Base-by-base conservation (phyloP, 1,139 yeast species). In the Diutina scorzettiae region DNA sequence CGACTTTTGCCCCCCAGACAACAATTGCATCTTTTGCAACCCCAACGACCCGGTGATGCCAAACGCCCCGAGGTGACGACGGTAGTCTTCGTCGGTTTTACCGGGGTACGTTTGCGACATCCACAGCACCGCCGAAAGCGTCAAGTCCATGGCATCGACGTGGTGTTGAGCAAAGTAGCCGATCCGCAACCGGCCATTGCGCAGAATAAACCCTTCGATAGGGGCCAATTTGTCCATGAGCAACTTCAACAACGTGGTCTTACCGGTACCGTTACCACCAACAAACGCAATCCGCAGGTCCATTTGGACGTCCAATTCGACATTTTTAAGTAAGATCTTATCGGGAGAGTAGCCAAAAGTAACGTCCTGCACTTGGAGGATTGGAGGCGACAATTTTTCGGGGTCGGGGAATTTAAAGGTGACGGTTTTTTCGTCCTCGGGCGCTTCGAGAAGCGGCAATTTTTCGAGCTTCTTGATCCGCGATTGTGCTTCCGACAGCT, bases 121-220 rank as follows among this genome's bases (percentile, higher is more conserved):
- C 96, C 97, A 91, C 44, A 82, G 80, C 7, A 91, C 96, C 0
- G 98, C 96, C 45, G 87, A 82, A 42, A 78, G 65, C n/a, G 63
- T 69, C 52, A 89, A 66, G 56, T 91, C 98, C 96, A 91, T 85
- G n/a, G 91, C 82, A 56, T 91, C 99, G 50, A 91, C 95, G 56
- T 91, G 98, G 59, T 91, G 98, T 66, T 91, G 99, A n/a, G 99
- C 97, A 66, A 91, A 91, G 62, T 93, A 93, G 17, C 96, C 98
- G 42, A 91, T 82, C 63, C 98, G 76, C 51, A 91, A 67, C 53
- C 97, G 74, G 34, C 94, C 83, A 55, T 91, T 89, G 49, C 78
- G 75, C 25, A 84, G 72, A 16, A 89, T 82, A 46, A 72, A 69
- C 45, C 99, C 99, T 9, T 64, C 66, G 37, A 77, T 54, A 2